Evolutionary conservation across 1,139 yeast species (phyloP), one percentile per base, ranked within the genome.

Genomic region (Casaregolazyma lundiana): DNA sequence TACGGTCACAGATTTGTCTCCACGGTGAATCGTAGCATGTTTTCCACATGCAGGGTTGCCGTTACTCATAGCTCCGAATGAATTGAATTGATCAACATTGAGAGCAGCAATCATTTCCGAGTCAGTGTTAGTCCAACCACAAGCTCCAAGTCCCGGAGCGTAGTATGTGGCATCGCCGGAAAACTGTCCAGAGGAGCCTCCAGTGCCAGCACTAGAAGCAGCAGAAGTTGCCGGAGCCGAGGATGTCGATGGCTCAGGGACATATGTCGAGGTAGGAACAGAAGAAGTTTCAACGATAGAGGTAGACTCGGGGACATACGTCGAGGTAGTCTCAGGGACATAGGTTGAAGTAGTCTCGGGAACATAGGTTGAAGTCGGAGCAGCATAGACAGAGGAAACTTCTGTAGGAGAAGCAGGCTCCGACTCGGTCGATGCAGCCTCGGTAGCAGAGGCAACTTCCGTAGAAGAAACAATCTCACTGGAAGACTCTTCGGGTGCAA

Each of bases 81-180:
- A 41, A 32, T 49, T 53, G 55, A 66, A 68, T 59, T 65, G 67
- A 37, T 52, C 60, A 46, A 49, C 53, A 55, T 66, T 67, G 53
- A 66, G 61, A 39, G 73, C 73, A 40, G 65, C 71, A 54, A 80
- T 72, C 54, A 63, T 64, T 57, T 81, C 85, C 19, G 69, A 38
- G 54, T 73, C 79, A 22, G 67, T 45, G 66, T 64, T 73, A 51
- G 69, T 64, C 48, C 55, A 50, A 41, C 86, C 86, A 66, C 86
- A 80, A 22, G 86, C 80, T 47, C 85, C 86, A 50, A 79, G 64
- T 18, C 80, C 84, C 22, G 78, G 66, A 43, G 67, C 66, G 68
- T 76, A 80, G 71, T 63, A 80, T 46, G 86, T 80, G 53, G 82
- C 85, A 49, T 78, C 70, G 50, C 86, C 85, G 21, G 68, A 52